Base-by-base conservation (phyloP, 768 basidiomycete species). In the Leccinum incarnatum region DNA sequence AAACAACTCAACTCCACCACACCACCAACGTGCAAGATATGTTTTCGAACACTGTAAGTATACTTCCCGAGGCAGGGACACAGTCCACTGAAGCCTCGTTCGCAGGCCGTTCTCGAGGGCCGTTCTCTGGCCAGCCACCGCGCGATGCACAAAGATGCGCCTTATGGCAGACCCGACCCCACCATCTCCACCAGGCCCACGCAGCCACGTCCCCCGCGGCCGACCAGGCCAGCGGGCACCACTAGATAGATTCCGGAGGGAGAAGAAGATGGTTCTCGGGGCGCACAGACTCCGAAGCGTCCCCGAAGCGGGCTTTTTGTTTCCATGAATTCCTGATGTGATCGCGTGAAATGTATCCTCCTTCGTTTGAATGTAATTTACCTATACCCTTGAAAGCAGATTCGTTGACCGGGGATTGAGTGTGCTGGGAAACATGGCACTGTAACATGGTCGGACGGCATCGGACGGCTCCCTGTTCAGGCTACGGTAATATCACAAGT, bases 111-210 rank as follows among this genome's bases (percentile, higher is more conserved):
- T 45, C 14, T 11, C 7, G 36, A 40, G 17, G 46, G 17, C 1
- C 3, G 10, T 12, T 17, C 2, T 10, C 49, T 27, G 9, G 30
- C 11, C 11, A 9, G 21, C 21, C 6, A 23, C 42, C 27, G 6
- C 29, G 6, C 10, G 17, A 25, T 30, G 30, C 32, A 42, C 4
- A 42, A 21, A 23, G 29, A 52, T 14, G 30, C 19, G 17, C 60
- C 54, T 4, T 42, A 54, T 8, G 67, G 68, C 25, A 59, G 17
- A 42, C 61, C 63, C 15, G 25, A 49, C 1, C 23, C 37, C 8
- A 46, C 17, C 4, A 9, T 61, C 2, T 51, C 54, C 12, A 3
- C 25, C 23, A 60, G 21, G 34, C 56, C 68, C 9, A 4, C 32
- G 3, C 50, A 34, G 0, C 19, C 56, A 36, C 57, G 58, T 19